Conservation (phyloP, 2,329 filamentous ascomycete genomes). For the Penicillium griseofulvum region DNA sequence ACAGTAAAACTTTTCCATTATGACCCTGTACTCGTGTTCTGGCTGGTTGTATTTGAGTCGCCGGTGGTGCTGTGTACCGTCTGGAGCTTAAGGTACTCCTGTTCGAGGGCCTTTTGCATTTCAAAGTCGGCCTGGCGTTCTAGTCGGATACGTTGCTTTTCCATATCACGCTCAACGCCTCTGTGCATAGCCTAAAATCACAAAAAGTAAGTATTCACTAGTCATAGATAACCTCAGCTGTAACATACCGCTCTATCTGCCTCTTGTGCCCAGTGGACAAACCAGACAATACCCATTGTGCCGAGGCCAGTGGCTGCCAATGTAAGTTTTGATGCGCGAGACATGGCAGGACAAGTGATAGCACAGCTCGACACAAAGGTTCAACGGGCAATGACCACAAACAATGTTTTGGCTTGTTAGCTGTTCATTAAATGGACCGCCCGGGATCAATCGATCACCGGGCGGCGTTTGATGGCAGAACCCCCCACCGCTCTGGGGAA, state of each 20-base stretch:
- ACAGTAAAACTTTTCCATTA: constrained; percentile 11
- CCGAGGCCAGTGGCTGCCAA: constrained; percentile 73
- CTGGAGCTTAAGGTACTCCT: constrained; percentile 87
- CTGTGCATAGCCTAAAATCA: constrained; percentile 76
- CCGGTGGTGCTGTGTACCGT: constrained; percentile 60
- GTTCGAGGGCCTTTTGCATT: constrained; percentile 78
- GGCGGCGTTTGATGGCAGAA: constrained; percentile 37
- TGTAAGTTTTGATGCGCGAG: constrained; percentile 82
- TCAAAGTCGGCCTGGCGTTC: constrained; percentile 95
- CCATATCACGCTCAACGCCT: constrained; percentile 90
- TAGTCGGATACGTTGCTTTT: constrained; percentile 83
- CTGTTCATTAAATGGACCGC: constrained; percentile 9
- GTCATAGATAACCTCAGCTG: neutral
- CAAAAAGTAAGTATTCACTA: constrained; percentile 5
- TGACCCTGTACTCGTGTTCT: constrained; percentile 21
- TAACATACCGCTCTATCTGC: constrained; percentile 72
- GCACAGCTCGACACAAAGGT: neutral
- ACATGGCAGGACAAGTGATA: constrained; percentile 60
- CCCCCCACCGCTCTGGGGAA: constrained; percentile 33
- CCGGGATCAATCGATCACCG: constrained; percentile 22
- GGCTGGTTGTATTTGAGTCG: constrained; percentile 17
- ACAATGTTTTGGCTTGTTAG: neutral
- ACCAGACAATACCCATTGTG: constrained; percentile 71
- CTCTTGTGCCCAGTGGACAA: constrained; percentile 88
- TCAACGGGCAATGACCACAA: neutral